These are phyloP conservation scores for Penicillium herquei DNA, from an alignment of 495 filamentous ascomycete genomes.

Conservation along the genomic window DNA sequence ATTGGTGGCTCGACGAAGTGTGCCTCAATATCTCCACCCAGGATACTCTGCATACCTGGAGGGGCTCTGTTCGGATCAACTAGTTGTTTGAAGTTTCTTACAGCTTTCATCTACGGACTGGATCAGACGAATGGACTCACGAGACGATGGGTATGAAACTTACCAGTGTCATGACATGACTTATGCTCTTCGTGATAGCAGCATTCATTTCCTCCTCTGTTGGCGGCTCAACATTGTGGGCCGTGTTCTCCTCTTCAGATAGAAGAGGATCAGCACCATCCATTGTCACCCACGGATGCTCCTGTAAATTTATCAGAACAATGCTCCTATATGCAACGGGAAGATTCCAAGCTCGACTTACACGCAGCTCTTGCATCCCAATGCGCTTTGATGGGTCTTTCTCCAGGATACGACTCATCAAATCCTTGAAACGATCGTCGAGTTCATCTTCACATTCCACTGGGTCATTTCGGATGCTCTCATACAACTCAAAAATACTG, in stretches of 20 bases:
- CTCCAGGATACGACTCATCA: slow-evolving; percentile 67
- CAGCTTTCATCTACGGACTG: slow-evolving; percentile 76
- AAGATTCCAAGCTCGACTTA: slow-evolving; percentile 39
- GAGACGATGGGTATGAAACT: slow-evolving; percentile 19
- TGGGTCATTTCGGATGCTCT: slow-evolving; percentile 73
- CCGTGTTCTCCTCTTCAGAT: slow-evolving; percentile 80
- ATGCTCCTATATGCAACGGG: neutral
- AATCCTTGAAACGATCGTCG: slow-evolving; percentile 61
- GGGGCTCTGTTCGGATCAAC: slow-evolving; percentile 45
- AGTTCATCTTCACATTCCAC: slow-evolving; percentile 44
- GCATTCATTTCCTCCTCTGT: slow-evolving; percentile 86
- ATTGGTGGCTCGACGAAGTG: slow-evolving; percentile 58
- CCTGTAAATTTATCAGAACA: slow-evolving; percentile 44
- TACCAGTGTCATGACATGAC: slow-evolving; percentile 80
- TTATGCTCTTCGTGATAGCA: slow-evolving; percentile 87
- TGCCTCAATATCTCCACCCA: slow-evolving; percentile 50
- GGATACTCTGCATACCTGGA: slow-evolving; percentile 53
- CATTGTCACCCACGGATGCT: slow-evolving; percentile 93
- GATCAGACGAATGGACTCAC: neutral
- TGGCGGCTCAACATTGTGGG: slow-evolving; percentile 71
- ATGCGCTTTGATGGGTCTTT: slow-evolving; percentile 80
- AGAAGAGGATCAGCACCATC: slow-evolving; percentile 77
- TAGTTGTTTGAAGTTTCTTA: slow-evolving; percentile 76
- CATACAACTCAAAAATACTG: slow-evolving; percentile 81
- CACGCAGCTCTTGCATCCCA: slow-evolving; percentile 74